Conservation (phyloP, 2,329 filamentous ascomycete genomes). For the Fusarium virguliforme region DNA sequence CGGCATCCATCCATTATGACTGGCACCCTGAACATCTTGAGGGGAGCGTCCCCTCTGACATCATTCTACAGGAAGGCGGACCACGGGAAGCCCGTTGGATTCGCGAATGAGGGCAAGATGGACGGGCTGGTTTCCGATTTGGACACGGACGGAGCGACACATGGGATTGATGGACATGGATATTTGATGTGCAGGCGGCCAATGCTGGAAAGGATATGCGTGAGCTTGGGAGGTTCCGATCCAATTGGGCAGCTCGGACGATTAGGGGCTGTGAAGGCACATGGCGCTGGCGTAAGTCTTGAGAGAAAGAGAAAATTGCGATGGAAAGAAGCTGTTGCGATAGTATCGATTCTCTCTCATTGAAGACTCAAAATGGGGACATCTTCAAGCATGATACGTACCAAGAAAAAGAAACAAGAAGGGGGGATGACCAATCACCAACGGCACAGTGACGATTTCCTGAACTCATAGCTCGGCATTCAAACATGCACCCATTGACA, state of each 20-base stretch:
- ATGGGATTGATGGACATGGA: not conserved
- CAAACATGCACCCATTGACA: not conserved
- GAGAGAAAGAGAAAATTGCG: not conserved
- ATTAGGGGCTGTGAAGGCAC: slow-evolving; percentile 15
- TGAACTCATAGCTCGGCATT: slow-evolving; percentile 18
- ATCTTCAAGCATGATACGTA: not conserved
- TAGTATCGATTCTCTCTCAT: too few species aligned
- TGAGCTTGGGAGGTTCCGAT: slow-evolving; percentile 22
- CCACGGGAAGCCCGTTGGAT: slow-evolving; percentile 6
- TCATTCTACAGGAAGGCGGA: slow-evolving; percentile 29
- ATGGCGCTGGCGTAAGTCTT: not conserved
- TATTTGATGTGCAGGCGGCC: slow-evolving; percentile 3
- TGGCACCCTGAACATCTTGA: slow-evolving; percentile 7
- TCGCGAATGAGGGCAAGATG: not conserved
- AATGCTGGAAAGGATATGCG: slow-evolving; percentile 26
- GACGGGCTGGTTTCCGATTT: slow-evolving; percentile 7
- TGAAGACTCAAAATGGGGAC: too few species aligned
- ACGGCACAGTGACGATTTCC: slow-evolving; percentile 11
- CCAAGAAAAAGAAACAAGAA: not conserved
- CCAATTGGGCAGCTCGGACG: slow-evolving; percentile 18
- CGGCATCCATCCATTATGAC: not conserved
- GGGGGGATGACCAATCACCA: slow-evolving; percentile 5
- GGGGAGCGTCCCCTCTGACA: slow-evolving; percentile 31
- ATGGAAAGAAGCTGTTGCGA: not conserved
- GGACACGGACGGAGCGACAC: not conserved